Evolutionary conservation across 2,329 filamentous ascomycete genomes (phyloP), one percentile per base, ranked within the genome.

Genomic region (Verticillium dahliae): DNA sequence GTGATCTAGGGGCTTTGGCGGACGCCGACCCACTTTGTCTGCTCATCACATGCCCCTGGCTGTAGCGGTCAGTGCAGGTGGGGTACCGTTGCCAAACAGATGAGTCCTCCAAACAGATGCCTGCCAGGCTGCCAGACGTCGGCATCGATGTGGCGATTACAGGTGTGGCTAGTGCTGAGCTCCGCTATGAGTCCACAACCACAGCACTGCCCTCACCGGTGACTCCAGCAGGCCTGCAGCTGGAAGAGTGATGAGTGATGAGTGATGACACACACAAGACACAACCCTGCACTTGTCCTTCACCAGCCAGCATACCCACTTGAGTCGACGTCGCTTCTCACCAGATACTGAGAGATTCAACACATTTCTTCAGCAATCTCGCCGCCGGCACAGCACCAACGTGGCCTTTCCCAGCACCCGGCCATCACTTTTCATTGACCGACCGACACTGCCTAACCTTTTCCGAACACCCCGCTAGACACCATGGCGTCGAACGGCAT

Each of bases 401-500:
- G 27, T 31, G 27, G 27, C 27, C 3, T 31, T 31, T 31, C 5
- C 27, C 27, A 31, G 27, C 10, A n/a, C 7, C 18, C 11, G 7
- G 18, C n/a, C 18, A n/a, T n/a, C 45, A 9, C 10, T 31, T 52
- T 10, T 4, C 15, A n/a, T 52, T 13, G 4, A 31, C 27, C 18
- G 18, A 52, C 18, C 5, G 11, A 10, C 45, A 27, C 4, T 37
- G 9, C 35, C 35, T 37, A 3, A 9, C 35, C 4, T 4, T 37
- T 37, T 37, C 35, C 22, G 11, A 5, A 7, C 18, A 52, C 9
- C 45, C 9, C 33, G 38, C 54, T 2, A 56, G 15, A 34, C 57
- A 34, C 18, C 45, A 78, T 78, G 75, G 71, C 73, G 45, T 74
- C 74, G 6, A 65, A 65, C 54, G 66, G 74, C 45, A 70, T 77